Evolutionary conservation across 495 filamentous ascomycete genomes (phyloP), one percentile per base, ranked within the genome.

Genomic region (Neurospora terricola): DNA sequence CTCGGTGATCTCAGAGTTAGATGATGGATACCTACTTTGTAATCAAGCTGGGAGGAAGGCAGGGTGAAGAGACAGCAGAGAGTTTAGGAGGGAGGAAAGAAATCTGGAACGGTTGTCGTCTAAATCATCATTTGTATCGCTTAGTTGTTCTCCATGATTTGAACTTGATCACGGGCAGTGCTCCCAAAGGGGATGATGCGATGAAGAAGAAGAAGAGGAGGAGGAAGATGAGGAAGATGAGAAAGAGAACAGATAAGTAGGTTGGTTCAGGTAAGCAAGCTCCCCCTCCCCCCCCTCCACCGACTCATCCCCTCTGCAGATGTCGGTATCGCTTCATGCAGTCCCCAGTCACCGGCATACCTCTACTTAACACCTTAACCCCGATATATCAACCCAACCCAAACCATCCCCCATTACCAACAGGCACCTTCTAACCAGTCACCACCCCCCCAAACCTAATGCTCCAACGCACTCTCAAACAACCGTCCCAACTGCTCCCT

Each of bases 381-480:
- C 12, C 54, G 14, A 18, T 7, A 66, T 66, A 66, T 66, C 27
- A 66, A 34, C 54, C 5, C 21, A 34, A 27, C 1, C 54, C 14
- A 66, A 8, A 4, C 54, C 54, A 66, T 36, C 11, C 3, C 14
- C 54, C 54, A 66, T 66, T 27, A 62, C 23, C 54, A 23, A 62
- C 12, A n/a, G 11, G 2, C 27, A 66, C 54, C 23, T 16, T 18
- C 7, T 30, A 12, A 30, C 45, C 21, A 14, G 21, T 4, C 54
- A 59, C 11, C 21, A 45, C 4, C 21, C 5, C 27, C 14, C 14
- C 54, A 66, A 4, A 34, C 11, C 6, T 72, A 87, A 78, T 87
- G 81, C 76, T 78, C 77, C 81, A 87, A 76, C 21, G 84, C 78
- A 72, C 82, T 80, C 74, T 88, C 87, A 78, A 89, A 89, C 72